Evolutionary conservation across 2,329 filamentous ascomycete genomes (phyloP).

Genomic region (Sclerotinia subarctica): DNA sequence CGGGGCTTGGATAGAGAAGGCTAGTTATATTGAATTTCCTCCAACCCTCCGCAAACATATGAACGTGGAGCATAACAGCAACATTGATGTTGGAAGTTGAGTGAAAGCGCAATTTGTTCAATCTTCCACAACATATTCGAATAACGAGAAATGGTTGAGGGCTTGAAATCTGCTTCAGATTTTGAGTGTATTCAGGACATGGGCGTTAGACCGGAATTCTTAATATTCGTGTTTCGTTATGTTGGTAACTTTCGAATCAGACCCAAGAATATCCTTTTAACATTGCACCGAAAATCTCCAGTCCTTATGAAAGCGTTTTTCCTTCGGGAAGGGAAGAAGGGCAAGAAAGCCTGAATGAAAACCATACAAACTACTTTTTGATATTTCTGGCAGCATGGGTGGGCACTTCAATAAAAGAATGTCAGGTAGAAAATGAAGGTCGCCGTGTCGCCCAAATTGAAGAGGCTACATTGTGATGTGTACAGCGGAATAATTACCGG

Average conservation of each 20-base stretch:
- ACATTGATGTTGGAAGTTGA: not conserved
- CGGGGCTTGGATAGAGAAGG: fast-evolving
- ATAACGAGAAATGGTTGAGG: not conserved
- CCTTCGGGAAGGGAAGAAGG: not conserved
- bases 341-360: not conserved
- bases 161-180: too few relatives aligned
- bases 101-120: not conserved
- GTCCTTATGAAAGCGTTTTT: not conserved
- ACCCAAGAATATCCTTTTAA: too few relatives aligned
- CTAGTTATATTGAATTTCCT: not conserved
- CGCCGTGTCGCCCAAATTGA: too few relatives aligned
- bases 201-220: too few relatives aligned
- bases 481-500: too few relatives aligned
- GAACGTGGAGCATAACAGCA: not conserved
- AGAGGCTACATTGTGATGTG: too few relatives aligned
- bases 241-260: too few relatives aligned
- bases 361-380: not conserved
- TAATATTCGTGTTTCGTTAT: too few relatives aligned
- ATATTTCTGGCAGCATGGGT: too few relatives aligned
- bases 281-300: not conserved
- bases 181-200: too few relatives aligned
- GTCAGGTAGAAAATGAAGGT: too few relatives aligned
- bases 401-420: too few relatives aligned
- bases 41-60: not conserved
- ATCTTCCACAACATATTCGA: not conserved